phyloP scores from a whole-genome alignment of 106 monocot species.

The Dioscorea alata region DNA sequence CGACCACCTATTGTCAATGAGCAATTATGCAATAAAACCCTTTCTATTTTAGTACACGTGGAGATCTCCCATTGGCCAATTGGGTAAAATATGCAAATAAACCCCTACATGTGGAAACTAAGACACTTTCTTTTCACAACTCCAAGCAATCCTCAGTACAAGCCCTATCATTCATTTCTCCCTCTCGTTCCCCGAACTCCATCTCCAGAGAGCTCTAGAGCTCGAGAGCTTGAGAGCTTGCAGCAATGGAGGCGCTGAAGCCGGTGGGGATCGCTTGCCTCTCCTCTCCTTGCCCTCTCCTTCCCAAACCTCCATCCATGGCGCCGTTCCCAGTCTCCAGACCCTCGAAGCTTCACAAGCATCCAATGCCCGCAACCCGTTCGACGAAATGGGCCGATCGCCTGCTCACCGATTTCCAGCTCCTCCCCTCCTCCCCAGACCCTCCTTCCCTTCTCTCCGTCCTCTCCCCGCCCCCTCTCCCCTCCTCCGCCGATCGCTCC shows the following conservation, averaged over 20 bases:
- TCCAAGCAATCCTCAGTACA: too few relatives aligned
- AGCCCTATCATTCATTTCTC: too few relatives aligned
- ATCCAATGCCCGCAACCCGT: conserved; percentile 10
- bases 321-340: conserved; percentile 1
- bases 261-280: background rate
- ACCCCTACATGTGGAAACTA: too few relatives aligned
- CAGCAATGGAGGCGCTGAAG: background rate
- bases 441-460: conserved; percentile 7
- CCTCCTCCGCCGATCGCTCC: conserved; percentile 33
- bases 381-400: conserved; percentile 83
- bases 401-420: conserved; percentile 81
- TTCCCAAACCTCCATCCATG: background rate
- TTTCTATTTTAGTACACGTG: too few relatives aligned
- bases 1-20: too few relatives aligned
- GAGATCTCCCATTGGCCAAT: too few relatives aligned
- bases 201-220: too few relatives aligned
- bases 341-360: background rate
- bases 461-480: conserved; percentile 8
- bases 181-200: too few relatives aligned
- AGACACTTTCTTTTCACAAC: too few relatives aligned
- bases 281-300: background rate
- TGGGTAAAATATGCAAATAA: too few relatives aligned
- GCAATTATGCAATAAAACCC: too few relatives aligned
- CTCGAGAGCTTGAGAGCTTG: background rate
- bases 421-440: conserved; percentile 21